A percentile compares a stretch with the other conserved stretches of the same genome.
phyloP scores from a whole-genome alignment of 257 asterid genomes.

The Plantago ovata region DNA sequence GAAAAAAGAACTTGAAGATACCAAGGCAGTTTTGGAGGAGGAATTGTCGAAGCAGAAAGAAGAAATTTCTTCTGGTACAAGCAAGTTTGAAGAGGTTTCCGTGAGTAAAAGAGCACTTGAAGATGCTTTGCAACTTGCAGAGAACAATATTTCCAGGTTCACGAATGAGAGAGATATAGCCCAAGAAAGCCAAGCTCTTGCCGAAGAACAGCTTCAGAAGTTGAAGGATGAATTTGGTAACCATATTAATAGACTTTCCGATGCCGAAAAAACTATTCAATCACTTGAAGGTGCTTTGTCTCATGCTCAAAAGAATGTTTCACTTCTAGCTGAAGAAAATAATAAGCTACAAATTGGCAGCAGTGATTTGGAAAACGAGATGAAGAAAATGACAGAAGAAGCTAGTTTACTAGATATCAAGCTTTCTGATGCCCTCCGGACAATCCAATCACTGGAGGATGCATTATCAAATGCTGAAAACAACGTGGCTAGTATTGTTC shows the following conservation, averaged over 20 bases:
- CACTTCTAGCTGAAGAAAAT: constrained; percentile 61
- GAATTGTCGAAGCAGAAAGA: constrained; percentile 59
- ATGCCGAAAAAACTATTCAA: constrained; percentile 56
- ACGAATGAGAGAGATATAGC: constrained; percentile 56
- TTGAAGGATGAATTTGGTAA: constrained; percentile 47
- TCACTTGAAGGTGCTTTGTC: constrained; percentile 77
- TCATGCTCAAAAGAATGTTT: constrained; percentile 49
- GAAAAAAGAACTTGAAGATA: constrained; percentile 59
- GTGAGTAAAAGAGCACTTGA: constrained; percentile 44
- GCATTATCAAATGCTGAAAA: constrained; percentile 49
- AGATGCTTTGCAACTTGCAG: constrained; percentile 53
- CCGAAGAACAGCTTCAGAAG: constrained; percentile 49
- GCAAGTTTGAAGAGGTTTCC: constrained; percentile 55
- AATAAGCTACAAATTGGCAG: constrained; percentile 36
- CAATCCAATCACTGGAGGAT: constrained; percentile 62
- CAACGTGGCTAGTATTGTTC: constrained; percentile 44
- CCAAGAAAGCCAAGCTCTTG: constrained; percentile 36
- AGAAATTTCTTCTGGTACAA: constrained; percentile 43
- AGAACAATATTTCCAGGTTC: constrained; percentile 44
- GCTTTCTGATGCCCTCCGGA: constrained; percentile 55
- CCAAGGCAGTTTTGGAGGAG: constrained; percentile 48
- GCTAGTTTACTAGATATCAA: constrained; percentile 48
- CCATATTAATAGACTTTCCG: constrained; percentile 44
- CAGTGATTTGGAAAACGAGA: constrained; percentile 60
- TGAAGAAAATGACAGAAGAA: constrained; percentile 60